Evolutionary conservation across 1,284 basidiomycete species (phyloP).

Genomic region (Melampsora americana): DNA sequence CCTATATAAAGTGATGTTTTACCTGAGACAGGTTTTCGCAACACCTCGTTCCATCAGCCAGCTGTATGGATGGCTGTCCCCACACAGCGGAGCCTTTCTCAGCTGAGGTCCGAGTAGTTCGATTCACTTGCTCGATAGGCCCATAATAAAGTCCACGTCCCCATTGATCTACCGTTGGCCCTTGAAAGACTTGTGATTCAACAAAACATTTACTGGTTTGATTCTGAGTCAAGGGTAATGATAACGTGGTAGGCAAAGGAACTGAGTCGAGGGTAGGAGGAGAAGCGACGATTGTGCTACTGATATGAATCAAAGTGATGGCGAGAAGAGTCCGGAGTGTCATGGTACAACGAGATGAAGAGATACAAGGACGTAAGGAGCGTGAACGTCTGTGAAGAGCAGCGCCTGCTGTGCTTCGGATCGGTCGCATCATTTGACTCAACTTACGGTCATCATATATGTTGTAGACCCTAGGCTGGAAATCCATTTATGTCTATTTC

Average conservation of each 20-base stretch:
- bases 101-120: neutral
- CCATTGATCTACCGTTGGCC: conserved; percentile 12
- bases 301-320: neutral
- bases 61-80: conserved; percentile 14
- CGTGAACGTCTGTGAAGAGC: too few relatives aligned
- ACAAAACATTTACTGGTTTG: conserved; percentile 7
- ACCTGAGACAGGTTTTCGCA: conserved; percentile 24
- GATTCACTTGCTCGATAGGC: conserved; percentile 7
- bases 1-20: neutral
- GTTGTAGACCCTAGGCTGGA: too few relatives aligned
- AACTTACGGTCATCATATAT: too few relatives aligned
- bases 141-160: conserved; percentile 24
- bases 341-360: neutral
- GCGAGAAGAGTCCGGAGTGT: neutral
- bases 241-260: conserved; percentile 12
- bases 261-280: conserved; percentile 8
- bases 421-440: too few relatives aligned
- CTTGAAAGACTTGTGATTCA: conserved; percentile 12
- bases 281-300: neutral
- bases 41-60: conserved; percentile 25
- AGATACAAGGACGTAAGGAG: too few relatives aligned
- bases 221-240: conserved; percentile 17
- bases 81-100: conserved; percentile 12
- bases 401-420: too few relatives aligned
- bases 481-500: too few relatives aligned